Evolutionary conservation across 2,329 filamentous ascomycete species (phyloP).

Genomic region (Dactylellina leptospora): DNA sequence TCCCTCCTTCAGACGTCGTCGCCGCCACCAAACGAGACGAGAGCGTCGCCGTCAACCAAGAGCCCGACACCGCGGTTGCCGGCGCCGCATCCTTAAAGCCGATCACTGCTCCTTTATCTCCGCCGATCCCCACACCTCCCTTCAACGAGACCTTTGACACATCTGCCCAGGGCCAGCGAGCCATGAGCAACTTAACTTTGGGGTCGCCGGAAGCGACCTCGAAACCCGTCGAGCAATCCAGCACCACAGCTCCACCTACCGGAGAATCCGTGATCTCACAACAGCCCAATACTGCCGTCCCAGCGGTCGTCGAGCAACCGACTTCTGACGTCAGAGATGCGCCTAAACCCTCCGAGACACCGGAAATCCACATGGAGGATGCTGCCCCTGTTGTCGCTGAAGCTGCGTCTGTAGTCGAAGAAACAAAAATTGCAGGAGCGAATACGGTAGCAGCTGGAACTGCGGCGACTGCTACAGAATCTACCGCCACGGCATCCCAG

Average conservation of each 20-base stretch:
- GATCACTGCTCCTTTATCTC: constrained; percentile 57
- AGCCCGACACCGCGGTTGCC: constrained; percentile 40
- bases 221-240: constrained; percentile 35
- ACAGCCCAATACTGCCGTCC: constrained; percentile 54
- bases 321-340: constrained; percentile 40
- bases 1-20: constrained; percentile 3
- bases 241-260: constrained; percentile 27
- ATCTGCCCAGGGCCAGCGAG: constrained; percentile 51
- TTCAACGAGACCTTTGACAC: constrained; percentile 59
- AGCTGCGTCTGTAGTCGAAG: constrained; percentile 31
- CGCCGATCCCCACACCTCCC: constrained; percentile 56
- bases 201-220: constrained; percentile 56
- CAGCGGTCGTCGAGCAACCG: constrained; percentile 31
- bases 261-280: constrained; percentile 46
- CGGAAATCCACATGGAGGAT: constrained; percentile 46
- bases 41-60: constrained; percentile 21
- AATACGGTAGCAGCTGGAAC: background rate
- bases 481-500: constrained; percentile 61
- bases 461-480: constrained; percentile 25
- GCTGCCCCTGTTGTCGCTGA: constrained; percentile 10
- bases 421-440: too few species aligned
- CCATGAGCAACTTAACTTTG: constrained; percentile 56
- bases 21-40: constrained; percentile 17
- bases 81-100: constrained; percentile 50
- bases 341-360: constrained; percentile 26